Evolutionary conservation across 805 yeast genomes (phyloP), one percentile per base, ranked within the genome.

Genomic region (Schwanniomyces vanrijiae): DNA sequence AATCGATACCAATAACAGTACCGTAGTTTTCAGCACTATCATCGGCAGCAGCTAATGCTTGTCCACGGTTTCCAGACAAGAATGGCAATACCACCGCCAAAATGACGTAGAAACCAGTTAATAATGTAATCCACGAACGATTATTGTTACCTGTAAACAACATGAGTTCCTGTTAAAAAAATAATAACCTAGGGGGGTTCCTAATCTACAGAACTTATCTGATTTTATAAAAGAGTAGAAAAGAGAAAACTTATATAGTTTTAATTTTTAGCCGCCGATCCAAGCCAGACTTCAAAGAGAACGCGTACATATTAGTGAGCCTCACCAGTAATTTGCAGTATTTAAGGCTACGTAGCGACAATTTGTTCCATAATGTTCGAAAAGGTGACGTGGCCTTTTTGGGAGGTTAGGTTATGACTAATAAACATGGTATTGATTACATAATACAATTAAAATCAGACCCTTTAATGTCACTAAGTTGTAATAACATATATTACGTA

Each of bases 1-100:
- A 82, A 75, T 85, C 91, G 65, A 85, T 85, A 72, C 91, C 90
- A 53, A 84, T 73, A n/a, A 73, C 77, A 26, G 78, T 72, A 50
- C 78, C 78, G 54, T 73, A 73, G 51, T 54, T 62, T 37, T 68
- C 74, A 24, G 63, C 59, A 16, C 51, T 56, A 26, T 47, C 50
- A 21, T 47, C 59, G 43, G 56, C 53, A 22, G 61, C 63, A 28
- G 58, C 58, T 44, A 45, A 43, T 11, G 49, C 55, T 25, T 46
- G 44, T 18, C 52, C 49, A 14, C 39, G 46, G 44, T 43, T 48
- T 39, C 39, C 52, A 22, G 63, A 55, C 37, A 70, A 58, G 48
- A 71, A 66, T 25, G 78, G 78, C 54, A 71, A 58, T 21, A 73
- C 56, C 44, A 71, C 60, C 44, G 69, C 68, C 49, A 65, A 60